These are phyloP conservation scores for Phytophthora cajani DNA, from an alignment of 352 stramenopile species.

Conservation along the genomic window DNA sequence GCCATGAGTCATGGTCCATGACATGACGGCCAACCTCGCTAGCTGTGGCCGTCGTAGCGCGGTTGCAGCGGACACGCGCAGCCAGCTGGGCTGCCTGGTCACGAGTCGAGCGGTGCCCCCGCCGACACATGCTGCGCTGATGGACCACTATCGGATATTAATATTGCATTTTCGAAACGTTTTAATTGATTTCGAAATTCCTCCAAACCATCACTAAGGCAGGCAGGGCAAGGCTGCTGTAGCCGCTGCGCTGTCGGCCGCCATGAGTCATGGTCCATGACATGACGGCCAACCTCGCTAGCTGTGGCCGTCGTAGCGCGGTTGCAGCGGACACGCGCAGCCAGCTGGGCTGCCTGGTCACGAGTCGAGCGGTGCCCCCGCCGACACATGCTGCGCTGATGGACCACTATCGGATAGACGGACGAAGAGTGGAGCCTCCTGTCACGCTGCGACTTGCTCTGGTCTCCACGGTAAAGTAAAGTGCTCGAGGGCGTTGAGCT, in stretches of 20 bases:
- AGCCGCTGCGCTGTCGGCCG: too few relatives aligned
- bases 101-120: neutral
- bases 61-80: neutral
- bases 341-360: conserved; percentile 7
- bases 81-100: conserved; percentile 6
- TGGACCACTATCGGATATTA: too few relatives aligned
- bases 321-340: neutral
- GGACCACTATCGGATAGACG: conserved; percentile 13
- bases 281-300: neutral
- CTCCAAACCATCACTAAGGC: too few relatives aligned
- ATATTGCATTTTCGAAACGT: too few relatives aligned
- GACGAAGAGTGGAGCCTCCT: conserved; percentile 12
- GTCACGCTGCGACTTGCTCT: neutral
- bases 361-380: neutral
- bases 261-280: too few relatives aligned
- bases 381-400: neutral
- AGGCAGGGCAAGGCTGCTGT: neutral
- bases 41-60: neutral
- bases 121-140: neutral
- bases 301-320: neutral
- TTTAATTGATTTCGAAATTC: too few relatives aligned
- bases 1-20: too few relatives aligned
- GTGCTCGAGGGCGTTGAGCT: neutral
- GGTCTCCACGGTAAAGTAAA: neutral
- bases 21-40: neutral